Evolutionary conservation across 192 early-diverging fungal species (phyloP), one percentile per base, ranked within the genome.

Genomic region (Mycoemilia scoparia): DNA sequence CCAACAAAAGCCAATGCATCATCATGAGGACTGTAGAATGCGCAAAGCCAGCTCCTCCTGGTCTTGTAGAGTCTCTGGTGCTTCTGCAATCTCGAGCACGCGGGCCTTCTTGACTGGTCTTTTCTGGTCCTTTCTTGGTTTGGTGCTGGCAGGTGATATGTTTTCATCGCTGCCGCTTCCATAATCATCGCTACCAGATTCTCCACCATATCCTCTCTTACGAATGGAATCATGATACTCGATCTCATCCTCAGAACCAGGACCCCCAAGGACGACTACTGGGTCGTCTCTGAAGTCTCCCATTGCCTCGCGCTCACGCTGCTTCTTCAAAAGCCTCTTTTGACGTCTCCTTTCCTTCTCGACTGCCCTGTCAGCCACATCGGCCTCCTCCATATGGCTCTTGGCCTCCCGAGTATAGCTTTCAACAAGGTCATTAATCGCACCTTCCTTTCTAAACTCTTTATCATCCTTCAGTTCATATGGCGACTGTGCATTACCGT

Each of bases 401-500:
- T 51, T 63, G 41, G 69, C 64, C 35, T 71, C 69, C 41, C 73
- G 68, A 43, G 93, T 54, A 58, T 79, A 84, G 25, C 72, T 62
- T n/a, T 67, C 46, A 19, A 73, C 70, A 32, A 76, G 72, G 10
- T 55, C 47, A 16, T 59, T 43, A 18, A 87, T 56, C 34, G 73
- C 72, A 21, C 79, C 79, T 41, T 74, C 68, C 30, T 70, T 52
- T 35, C 71, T 74, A 68, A 93, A 96, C 15, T 73, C 73, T 20
- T 66, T 68, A 35, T 92, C 77, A 29, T 74, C 65, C 54, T 89
- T 66, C 33, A 98, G 55, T 54, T 79, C 70, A 39, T 87, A 86
- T 7, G 77, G 39, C 37, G 74, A 67, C 9, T 50, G 54, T 21
- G 76, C 76, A 15, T 77, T 73, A 34, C 93, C 93, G 4, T 93